Evolutionary conservation across 306 rosid genomes (phyloP), one percentile per base, ranked within the genome.

Genomic region (Ammopiptanthus mongolicus): DNA sequence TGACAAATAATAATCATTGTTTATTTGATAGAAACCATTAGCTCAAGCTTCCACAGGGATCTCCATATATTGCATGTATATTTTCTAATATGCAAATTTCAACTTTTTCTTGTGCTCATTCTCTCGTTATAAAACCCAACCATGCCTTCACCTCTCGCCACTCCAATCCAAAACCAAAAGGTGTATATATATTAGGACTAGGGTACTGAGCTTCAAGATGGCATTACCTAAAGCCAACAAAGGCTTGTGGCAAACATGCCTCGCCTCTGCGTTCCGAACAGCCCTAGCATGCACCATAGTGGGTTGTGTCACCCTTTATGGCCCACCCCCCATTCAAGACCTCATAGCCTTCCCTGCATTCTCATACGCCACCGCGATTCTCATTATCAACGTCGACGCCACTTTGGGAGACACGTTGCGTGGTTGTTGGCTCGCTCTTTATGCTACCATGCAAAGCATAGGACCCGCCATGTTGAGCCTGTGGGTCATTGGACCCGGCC

Each of bases 291-390:
- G 91, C 86, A 53, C 79, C 37, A 62, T 86, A 19, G 93, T 90
- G 0, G 91, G 87, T 28, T 61, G 68, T 33, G 44, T 71, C 65
- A 88, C 91, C 58, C 81, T 90, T 10, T 90, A 73, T 25, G 87
- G 85, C 5, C 96, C 93, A 1, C 33, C 78, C 31, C 33, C 75
- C 41, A 57, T 90, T 57, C 85, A 65, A n/a, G 33, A 15, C 63
- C 81, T 66, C 0, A 71, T 80, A n/a, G 66, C 83, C 29, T 86
- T 88, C 62, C 96, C 96, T 0, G 87, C 96, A 37, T 90, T 90
- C 82, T 86, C 96, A 1, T 90, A 88, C 21, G 88, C 79, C 19
- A 85, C 93, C 0, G 87, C 80, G 1, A 77, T 86, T 12, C 89
- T 90, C 77, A 76, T 88, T 13, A 76, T 58, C 6, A 78, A 47